Conservation (phyloP, 225 moss, liverwort and hornwort genomes). For the Bryoerythrophyllum caledonicum region DNA sequence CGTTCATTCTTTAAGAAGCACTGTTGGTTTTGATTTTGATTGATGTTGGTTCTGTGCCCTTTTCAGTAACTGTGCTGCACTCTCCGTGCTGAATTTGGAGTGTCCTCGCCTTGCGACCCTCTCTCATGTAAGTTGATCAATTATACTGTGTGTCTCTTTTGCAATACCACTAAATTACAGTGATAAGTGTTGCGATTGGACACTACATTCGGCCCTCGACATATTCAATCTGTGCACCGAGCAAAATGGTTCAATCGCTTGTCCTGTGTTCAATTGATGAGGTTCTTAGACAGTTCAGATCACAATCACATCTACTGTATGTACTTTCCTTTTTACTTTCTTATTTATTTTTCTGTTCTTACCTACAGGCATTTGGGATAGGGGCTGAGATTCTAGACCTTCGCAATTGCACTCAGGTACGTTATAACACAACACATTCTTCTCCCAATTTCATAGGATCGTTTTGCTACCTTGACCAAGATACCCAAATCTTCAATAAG, state of each 20-base stretch:
- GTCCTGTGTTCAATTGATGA: neutral
- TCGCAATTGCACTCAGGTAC: slow-evolving; percentile 88
- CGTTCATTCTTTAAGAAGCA: neutral
- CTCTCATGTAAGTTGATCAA: slow-evolving; percentile 58
- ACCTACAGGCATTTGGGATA: slow-evolving; percentile 78
- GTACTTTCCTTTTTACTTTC: neutral
- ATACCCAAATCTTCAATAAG: no score
- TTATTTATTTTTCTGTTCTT: neutral
- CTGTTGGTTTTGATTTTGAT: slow-evolving; percentile 1
- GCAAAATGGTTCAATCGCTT: neutral
- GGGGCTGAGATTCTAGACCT: slow-evolving; percentile 87
- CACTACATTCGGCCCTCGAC: neutral
- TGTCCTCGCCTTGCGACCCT: slow-evolving; percentile 89
- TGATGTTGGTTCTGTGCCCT: slow-evolving; percentile 11
- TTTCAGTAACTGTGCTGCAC: slow-evolving; percentile 81
- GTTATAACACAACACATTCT: neutral
- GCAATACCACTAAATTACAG: neutral
- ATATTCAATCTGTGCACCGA: neutral
- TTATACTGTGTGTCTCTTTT: slow-evolving; percentile 5
- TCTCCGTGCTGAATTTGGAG: slow-evolving; percentile 79
- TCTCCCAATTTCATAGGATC: neutral
- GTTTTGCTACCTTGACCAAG: slow-evolving; percentile 2
- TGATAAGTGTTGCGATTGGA: neutral
- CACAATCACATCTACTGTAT: neutral
- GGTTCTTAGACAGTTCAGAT: neutral